These are phyloP conservation scores for Gaillardinia entomophila DNA, from an alignment of 805 yeast species.

Conservation along the genomic window DNA sequence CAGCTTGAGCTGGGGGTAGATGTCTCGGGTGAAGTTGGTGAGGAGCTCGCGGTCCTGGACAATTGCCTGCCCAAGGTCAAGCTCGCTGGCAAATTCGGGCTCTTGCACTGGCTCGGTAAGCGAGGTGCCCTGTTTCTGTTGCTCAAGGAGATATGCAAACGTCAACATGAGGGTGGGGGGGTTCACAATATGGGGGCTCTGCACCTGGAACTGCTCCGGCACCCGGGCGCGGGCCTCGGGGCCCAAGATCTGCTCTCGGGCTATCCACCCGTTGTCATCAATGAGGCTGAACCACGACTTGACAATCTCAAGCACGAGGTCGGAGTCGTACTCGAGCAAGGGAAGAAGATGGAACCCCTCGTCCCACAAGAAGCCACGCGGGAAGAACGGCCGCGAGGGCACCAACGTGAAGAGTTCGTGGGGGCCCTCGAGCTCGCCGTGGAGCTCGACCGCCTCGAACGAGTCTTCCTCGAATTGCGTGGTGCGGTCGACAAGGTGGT, in stretches of 20 bases:
- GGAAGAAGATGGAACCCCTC: constrained; percentile 94
- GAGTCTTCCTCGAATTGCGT: constrained; percentile 66
- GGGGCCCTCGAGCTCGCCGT: constrained; percentile 71
- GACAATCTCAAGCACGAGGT: constrained; percentile 70
- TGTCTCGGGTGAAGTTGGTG: constrained; percentile 48
- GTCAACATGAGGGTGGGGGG: constrained; percentile 90
- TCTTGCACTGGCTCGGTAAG: neutral
- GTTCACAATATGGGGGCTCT: constrained; percentile 85
- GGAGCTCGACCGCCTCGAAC: constrained; percentile 46
- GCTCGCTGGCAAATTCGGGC: constrained; percentile 12
- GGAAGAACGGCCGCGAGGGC: constrained; percentile 92
- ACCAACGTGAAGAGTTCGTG: constrained; percentile 71
- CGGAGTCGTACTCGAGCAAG: constrained; percentile 75
- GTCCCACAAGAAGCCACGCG: constrained; percentile 98
- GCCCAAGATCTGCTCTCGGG: constrained; percentile 91
- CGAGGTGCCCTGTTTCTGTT: constrained; percentile 10
- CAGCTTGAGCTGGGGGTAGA: constrained; percentile 69
- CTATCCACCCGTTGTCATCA: constrained; percentile 94
- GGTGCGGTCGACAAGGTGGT: constrained; percentile 70
- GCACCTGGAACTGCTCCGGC: constrained; percentile 76
- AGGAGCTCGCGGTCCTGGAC: constrained; percentile 55
- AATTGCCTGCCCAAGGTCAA: constrained; percentile 45
- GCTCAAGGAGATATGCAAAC: constrained; percentile 51
- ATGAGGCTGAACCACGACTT: constrained; percentile 84
- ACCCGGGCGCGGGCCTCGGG: constrained; percentile 85